Evolutionary conservation across 1,139 yeast species (phyloP).

Genomic region (Kodamaea fungicola): DNA sequence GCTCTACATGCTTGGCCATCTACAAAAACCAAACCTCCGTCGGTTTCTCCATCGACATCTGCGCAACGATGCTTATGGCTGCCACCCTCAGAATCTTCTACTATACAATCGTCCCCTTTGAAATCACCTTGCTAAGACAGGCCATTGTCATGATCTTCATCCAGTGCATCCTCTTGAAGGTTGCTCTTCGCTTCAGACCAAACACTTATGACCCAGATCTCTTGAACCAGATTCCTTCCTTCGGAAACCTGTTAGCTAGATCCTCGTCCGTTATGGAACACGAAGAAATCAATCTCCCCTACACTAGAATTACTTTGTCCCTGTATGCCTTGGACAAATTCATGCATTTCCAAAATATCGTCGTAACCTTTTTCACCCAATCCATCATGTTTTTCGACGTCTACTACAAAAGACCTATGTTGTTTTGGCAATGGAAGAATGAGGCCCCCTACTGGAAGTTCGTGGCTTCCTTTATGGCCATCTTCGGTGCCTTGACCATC

Average conservation of each 20-base stretch:
- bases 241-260: slow-evolving; percentile 25
- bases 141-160: slow-evolving; percentile 74
- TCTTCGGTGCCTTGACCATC: slow-evolving; percentile 42
- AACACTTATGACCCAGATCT: slow-evolving; percentile 37
- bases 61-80: slow-evolving; percentile 86
- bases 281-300: background rate
- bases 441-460: slow-evolving; percentile 65
- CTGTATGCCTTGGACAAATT: background rate
- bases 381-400: slow-evolving; percentile 63
- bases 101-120: slow-evolving; percentile 78
- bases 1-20: slow-evolving; percentile 74
- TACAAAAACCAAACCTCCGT: slow-evolving; percentile 58
- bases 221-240: slow-evolving; percentile 31
- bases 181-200: slow-evolving; percentile 61
- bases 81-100: slow-evolving; percentile 71
- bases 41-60: slow-evolving; percentile 85
- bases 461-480: slow-evolving; percentile 43
- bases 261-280: slow-evolving; percentile 13
- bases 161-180: slow-evolving; percentile 60
- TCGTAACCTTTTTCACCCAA: slow-evolving; percentile 20
- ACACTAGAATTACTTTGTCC: slow-evolving; percentile 5
- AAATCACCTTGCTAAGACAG: slow-evolving; percentile 69
- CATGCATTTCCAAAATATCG: background rate
- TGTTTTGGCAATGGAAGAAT: slow-evolving; percentile 86
- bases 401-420: slow-evolving; percentile 57